phyloP scores from a whole-genome alignment of 768 basidiomycete genomes.

The Leccinum broughii region DNA sequence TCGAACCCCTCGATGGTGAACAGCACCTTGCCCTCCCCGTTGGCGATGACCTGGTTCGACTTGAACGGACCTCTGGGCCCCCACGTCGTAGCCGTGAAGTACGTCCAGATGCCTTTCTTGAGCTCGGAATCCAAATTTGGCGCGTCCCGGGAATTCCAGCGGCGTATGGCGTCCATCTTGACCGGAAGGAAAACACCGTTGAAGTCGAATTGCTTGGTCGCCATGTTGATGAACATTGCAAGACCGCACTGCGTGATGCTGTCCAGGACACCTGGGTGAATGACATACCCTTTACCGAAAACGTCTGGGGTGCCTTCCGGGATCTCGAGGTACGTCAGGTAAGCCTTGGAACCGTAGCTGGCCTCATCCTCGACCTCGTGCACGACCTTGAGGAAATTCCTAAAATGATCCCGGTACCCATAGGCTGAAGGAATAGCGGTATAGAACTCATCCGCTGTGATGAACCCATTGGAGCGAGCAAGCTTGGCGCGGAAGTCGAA shows the following conservation, averaged over 20 bases:
- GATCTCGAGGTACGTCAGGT: constrained; percentile 26
- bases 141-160: constrained; percentile 31
- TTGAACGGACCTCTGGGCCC: constrained; percentile 24
- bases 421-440: constrained; percentile 20
- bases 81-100: constrained; percentile 27
- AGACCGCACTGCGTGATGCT: constrained; percentile 28
- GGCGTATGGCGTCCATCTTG: constrained; percentile 31
- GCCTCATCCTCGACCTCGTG: constrained; percentile 30
- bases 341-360: constrained; percentile 30
- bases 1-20: constrained; percentile 38
- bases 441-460: constrained; percentile 23
- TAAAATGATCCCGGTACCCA: constrained; percentile 27
- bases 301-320: constrained; percentile 28
- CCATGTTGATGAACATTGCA: constrained; percentile 32
- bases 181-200: constrained; percentile 34
- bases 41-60: constrained; percentile 31
- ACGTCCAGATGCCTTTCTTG: constrained; percentile 33
- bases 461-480: constrained; percentile 16
- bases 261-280: constrained; percentile 37
- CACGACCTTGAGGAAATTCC: constrained; percentile 29
- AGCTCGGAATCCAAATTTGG: constrained; percentile 26
- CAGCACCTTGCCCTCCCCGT: constrained; percentile 30
- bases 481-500: constrained; percentile 28
- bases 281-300: constrained; percentile 31
- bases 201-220: constrained; percentile 33